Base-by-base conservation (phyloP, 371 early-diverging fungal species). In the Phascolomyces articulosus region DNA sequence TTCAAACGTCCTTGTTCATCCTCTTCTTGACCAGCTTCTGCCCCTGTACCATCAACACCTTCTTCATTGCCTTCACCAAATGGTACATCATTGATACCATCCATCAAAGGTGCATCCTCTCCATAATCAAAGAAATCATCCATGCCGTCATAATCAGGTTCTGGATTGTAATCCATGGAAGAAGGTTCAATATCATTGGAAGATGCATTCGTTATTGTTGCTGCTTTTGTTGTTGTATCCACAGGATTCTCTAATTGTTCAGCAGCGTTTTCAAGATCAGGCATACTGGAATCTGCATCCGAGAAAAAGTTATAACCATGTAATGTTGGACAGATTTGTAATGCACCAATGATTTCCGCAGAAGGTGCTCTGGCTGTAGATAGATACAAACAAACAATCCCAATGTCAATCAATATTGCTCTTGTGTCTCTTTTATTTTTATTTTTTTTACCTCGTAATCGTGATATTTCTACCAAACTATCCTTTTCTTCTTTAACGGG, bases 251-350 rank as follows among this genome's bases (percentile, higher is more conserved):
- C 51, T 10, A 51, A 13, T n/a, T 4, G 51, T 4, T 66, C 31
- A 21, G 56, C 69, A 20, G 26, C 20, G 21, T 69, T 40, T 1
- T 62, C 65, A 26, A 69, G 62, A 18, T 76, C 66, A 26, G 79
- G 75, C 59, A 80, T 70, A 61, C 74, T 78, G 62, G 72, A 51
- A 8, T 74, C 75, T 2, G 69, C 69, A 40, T 84, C 83, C 8
- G 78, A 64, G 23, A 82, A 75, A 54, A 91, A 90, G 28, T 86
- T 80, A 64, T 85, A 89, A 15, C 66, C 70, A 54, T 87, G 85
- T 16, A 93, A 69, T 0, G 90, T 84, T 0, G 93, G 92, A 54
- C 92, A 91, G 48, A 92, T 83, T 18, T 86, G 79, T 23, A 83
- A 76, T 11, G 71, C 63, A 18, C 77, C 71, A 9, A 91, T 70